phyloP scores from a whole-genome alignment of 495 filamentous ascomycete genomes.

The Hypoxylon crocopeplum region DNA sequence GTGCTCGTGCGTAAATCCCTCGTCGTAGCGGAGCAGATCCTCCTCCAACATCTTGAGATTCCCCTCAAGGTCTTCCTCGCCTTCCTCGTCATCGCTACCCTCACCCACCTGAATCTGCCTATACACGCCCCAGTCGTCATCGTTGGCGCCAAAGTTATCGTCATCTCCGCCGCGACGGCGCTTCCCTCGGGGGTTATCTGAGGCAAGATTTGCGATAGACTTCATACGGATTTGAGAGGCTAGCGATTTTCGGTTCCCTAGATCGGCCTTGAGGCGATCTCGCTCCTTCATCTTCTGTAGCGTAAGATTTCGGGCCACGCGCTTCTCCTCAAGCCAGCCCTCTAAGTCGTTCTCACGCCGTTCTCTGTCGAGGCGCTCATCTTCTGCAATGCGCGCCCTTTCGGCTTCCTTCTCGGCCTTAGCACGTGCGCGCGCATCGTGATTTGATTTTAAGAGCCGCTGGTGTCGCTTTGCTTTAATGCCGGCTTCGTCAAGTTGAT shows the following conservation, averaged over 20 bases:
- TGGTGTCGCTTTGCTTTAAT: conserved; percentile 92
- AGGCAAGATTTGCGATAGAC: conserved; percentile 93
- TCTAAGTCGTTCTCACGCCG: conserved; percentile 83
- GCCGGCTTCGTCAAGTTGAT: conserved; percentile 87
- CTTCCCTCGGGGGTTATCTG: conserved; percentile 79
- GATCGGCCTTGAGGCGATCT: conserved; percentile 86
- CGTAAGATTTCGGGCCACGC: conserved; percentile 73
- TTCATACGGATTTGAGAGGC: conserved; percentile 98
- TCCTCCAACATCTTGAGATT: conserved; percentile 77
- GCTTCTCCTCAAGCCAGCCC: conserved; percentile 82
- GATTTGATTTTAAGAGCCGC: conserved; percentile 88
- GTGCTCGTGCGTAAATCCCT: conserved; percentile 85
- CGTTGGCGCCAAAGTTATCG: conserved; percentile 95
- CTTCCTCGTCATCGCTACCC: conserved; percentile 75
- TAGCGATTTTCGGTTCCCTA: conserved; percentile 94
- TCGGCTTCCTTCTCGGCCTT: conserved; percentile 96
- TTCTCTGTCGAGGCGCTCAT: conserved; percentile 81
- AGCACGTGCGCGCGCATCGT: conserved; percentile 88
- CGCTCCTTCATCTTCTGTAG: conserved; percentile 90
- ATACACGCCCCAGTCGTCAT: conserved; percentile 97
- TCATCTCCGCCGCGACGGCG: conserved; percentile 78
- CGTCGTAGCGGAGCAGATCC: conserved; percentile 84
- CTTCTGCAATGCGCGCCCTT: conserved; percentile 80
- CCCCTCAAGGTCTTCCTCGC: conserved; percentile 83
- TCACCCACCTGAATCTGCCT: conserved; percentile 82